A percentile compares a stretch with the other conserved stretches of the same genome.
These are phyloP conservation scores for Omphalea diandra DNA, from an alignment of 441 rosid species.

Conservation along the genomic window DNA sequence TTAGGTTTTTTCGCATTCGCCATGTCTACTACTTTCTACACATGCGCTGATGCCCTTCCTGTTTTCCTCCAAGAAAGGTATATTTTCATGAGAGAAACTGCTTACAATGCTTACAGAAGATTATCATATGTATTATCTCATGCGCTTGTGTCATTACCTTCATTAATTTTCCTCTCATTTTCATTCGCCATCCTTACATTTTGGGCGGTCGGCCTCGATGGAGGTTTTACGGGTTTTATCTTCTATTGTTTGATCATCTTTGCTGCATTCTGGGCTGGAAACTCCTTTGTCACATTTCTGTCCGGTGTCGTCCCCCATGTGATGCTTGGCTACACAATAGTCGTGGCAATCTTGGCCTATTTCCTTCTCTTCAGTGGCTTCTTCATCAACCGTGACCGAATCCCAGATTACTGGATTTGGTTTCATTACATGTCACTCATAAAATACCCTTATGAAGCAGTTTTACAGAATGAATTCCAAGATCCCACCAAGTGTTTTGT, in stretches of 20 bases:
- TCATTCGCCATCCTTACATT: constrained; percentile 60
- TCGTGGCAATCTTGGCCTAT: constrained; percentile 73
- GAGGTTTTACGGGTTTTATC: constrained; percentile 56
- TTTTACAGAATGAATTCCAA: constrained; percentile 63
- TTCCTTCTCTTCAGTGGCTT: constrained; percentile 84
- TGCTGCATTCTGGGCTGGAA: constrained; percentile 80
- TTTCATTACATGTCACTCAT: constrained; percentile 79
- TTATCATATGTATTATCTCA: constrained; percentile 72
- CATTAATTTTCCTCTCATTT: constrained; percentile 50
- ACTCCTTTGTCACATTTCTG: constrained; percentile 76
- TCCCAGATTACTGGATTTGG: constrained; percentile 81
- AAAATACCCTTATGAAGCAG: constrained; percentile 76
- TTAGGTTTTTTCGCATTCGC: constrained; percentile 83
- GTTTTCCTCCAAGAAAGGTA: constrained; percentile 79
- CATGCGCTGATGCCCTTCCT: constrained; percentile 80
- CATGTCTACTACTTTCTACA: constrained; percentile 84
- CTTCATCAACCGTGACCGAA: constrained; percentile 69
- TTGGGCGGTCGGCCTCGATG: constrained; percentile 78
- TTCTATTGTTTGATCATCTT: constrained; percentile 59
- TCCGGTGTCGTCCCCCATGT: constrained; percentile 80
- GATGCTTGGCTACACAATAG: constrained; percentile 77
- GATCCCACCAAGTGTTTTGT: constrained; percentile 60
- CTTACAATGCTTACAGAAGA: constrained; percentile 74
- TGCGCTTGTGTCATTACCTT: constrained; percentile 46
- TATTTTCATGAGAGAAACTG: constrained; percentile 86